These are phyloP conservation scores for Schwanniomyces etchellsii DNA, from an alignment of 1,139 yeast genomes.

Conservation along the genomic window DNA sequence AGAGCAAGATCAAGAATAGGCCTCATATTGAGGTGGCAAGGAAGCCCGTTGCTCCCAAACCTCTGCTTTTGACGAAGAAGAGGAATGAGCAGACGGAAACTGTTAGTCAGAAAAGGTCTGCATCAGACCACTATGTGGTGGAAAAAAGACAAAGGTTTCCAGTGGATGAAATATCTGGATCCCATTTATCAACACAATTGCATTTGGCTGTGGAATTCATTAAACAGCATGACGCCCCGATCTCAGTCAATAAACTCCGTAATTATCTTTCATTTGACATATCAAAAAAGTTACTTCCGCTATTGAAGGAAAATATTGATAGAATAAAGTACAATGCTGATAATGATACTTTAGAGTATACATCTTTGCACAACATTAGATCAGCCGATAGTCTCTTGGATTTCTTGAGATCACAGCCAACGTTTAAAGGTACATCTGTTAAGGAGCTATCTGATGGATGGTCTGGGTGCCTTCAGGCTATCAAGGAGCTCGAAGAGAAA, in stretches of 20 bases:
- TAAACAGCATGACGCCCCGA: conserved; percentile 62
- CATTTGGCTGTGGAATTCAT: conserved; percentile 87
- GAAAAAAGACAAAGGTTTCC: conserved; percentile 33
- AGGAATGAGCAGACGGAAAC: conserved; percentile 1
- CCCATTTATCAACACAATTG: conserved; percentile 75
- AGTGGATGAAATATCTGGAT: conserved; percentile 31
- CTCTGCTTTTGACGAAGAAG: conserved; percentile 2
- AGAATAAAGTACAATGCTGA: conserved; percentile 61
- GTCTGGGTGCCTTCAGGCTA: conserved; percentile 82
- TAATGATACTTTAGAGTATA: conserved; percentile 70
- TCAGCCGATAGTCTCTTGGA: conserved; percentile 71
- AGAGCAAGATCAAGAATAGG: conserved; percentile 43
- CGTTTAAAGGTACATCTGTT: conserved; percentile 84
- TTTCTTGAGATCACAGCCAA: conserved; percentile 73
- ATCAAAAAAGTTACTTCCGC: conserved; percentile 52
- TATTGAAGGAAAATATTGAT: conserved; percentile 63
- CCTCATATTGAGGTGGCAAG: conserved; percentile 37
- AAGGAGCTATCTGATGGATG: conserved; percentile 94
- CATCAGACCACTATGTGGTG: conserved; percentile 25
- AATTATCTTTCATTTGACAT: conserved; percentile 49
- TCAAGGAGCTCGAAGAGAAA: conserved; percentile 70
- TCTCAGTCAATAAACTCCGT: conserved; percentile 56
- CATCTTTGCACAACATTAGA: conserved; percentile 83
- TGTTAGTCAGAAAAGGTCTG: conserved; percentile 9
- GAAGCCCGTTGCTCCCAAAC: conserved; percentile 13